Base-by-base conservation (phyloP, 371 early-diverging fungal species). In the Phascolomyces articulosus region DNA sequence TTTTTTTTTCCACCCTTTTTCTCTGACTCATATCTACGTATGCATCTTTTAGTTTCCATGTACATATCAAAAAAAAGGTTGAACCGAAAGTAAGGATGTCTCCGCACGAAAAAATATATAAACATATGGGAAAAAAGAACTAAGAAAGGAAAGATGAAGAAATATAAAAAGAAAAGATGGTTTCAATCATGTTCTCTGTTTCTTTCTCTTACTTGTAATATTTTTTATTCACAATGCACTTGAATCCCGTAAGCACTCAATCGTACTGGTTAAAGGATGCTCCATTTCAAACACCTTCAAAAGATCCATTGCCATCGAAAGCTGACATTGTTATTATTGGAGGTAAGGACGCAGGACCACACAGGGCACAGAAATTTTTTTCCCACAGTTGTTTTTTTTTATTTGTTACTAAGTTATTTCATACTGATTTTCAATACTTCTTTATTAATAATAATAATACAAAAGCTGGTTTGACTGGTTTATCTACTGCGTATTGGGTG, bases 241-340 rank as follows among this genome's bases (percentile, higher is more conserved):
- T 68, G 34, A 63, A 58, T 48, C 64, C 68, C 31, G 23, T 16
- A 26, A 59, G 60, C 40, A 72, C 68, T 31, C 40, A 51, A 48
- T 70, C 77, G 21, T 78, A 82, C 68, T 82, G 82, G 82, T 74
- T 82, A 11, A 27, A 67, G 9, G 41, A 67, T 23, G 70, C 75
- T 3, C 72, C 69, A 2, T 68, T 64, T 34, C 73, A 73, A 54
- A n/a, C 28, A 6, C 58, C 63, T n/a, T 29, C 65, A 1, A 57
- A 56, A 27, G 53, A 59, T 11, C 72, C 74, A 1, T 58, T 72
- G 13, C 72, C 72, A 15, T 26, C 60, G 16, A 63, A 66, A 27
- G 71, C 72, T 2, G 79, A 82, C 61, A 67, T 74, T 53, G 74
- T 73, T 56, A 64, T 83, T 40, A 58, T 83, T 49, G 84, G 84